Conservation (phyloP, 352 stramenopile genomes). For the Globisporangium iwayamae region DNA sequence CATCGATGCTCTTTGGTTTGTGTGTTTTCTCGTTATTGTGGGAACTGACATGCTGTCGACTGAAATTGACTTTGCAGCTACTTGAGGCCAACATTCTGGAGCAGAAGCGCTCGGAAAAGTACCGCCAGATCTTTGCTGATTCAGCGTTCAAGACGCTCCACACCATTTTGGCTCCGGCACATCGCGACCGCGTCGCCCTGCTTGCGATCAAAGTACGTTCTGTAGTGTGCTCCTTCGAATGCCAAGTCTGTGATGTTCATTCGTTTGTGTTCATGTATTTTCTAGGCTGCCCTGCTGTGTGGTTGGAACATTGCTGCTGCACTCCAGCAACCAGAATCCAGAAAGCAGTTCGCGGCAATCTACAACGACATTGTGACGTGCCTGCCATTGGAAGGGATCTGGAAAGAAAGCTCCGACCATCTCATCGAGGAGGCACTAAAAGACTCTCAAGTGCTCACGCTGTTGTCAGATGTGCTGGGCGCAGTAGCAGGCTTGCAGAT, state of each 20-base stretch:
- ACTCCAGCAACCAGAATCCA: constrained; percentile 31
- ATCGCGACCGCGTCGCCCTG: constrained; percentile 10
- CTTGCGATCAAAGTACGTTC: constrained; percentile 27
- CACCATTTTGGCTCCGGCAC: constrained; percentile 1
- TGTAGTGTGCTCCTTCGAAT: background rate
- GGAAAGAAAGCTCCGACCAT: constrained; percentile 28
- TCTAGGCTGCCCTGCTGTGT: constrained; percentile 32
- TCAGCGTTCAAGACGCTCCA: constrained; percentile 10
- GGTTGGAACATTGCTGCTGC: constrained; percentile 45
- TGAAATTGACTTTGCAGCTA: constrained; percentile 7
- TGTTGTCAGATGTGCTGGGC: constrained; percentile 35
- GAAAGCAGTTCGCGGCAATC: constrained; percentile 30
- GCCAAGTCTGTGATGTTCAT: background rate
- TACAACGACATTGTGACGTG: constrained; percentile 44
- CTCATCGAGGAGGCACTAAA: constrained; percentile 30
- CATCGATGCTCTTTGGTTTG: background rate
- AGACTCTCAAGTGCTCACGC: constrained; percentile 28
- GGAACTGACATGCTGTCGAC: background rate
- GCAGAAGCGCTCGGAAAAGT: background rate
- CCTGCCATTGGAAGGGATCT: constrained; percentile 36
- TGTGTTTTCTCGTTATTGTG: background rate
- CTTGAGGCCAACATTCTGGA: constrained; percentile 12
- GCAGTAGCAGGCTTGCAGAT: constrained; percentile 35
- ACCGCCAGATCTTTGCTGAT: constrained; percentile 15
- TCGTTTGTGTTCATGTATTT: constrained; percentile 18